Base-by-base conservation (phyloP, 495 filamentous ascomycete genomes). In the Thermothielavioides terrestris region DNA sequence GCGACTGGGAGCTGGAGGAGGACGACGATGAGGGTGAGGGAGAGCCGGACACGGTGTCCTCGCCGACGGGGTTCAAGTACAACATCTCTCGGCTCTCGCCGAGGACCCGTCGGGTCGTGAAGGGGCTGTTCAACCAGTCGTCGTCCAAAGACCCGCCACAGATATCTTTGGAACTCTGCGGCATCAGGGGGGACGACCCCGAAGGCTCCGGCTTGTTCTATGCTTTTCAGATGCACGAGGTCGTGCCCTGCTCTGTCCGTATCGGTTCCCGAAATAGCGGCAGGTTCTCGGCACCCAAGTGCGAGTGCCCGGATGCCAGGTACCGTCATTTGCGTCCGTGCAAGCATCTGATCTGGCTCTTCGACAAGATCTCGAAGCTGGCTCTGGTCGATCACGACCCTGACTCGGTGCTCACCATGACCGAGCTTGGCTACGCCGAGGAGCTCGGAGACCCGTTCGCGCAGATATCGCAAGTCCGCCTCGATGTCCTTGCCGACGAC, bases 331-430 rank as follows among this genome's bases (percentile, higher is more conserved):
- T 28, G 32, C 54, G 56, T 7, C 71, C 70, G 1, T 75, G 72
- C 60, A 69, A 69, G n/a, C 72, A 75, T 46, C 57, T 71, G 20
- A 59, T 75, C 44, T 75, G 71, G 70, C 62, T 75, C 20, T 64
- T 72, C 38, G 72, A 75, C 59, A 61, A 60, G 42, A 62, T 75
- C 23, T 59, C 67, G 11, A 68, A 66, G 42, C 68, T 70, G 32
- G 52, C 63, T 26, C 52, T 71, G 0, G 54, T 63, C 42, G 59
- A 65, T 30, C 64, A 67, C 36, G 61, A 68, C 20, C 64, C 62
- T 30, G 53, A 62, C 8, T 54, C 60, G n/a, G 58, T 62, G 21
- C 59, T 70, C 26, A 63, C 53, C 11, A 42, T 74, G 47, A 62
- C 56, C 4, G 54, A 58, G 38, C 35, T 57, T 12, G 72, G 72